Conservation (phyloP, 371 early-diverging fungal species). For the Mucor piriformis region DNA sequence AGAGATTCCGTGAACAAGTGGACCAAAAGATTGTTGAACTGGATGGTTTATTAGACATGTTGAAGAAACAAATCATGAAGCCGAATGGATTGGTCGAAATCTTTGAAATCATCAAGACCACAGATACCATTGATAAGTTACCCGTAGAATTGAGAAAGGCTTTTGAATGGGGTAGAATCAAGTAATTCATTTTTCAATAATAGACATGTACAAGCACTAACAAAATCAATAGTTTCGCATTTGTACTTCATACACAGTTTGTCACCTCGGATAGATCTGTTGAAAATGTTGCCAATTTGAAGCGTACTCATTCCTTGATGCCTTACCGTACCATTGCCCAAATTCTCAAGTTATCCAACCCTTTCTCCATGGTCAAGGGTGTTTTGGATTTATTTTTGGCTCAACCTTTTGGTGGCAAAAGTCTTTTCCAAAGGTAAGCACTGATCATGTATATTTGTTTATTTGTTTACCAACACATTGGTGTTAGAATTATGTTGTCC, state of each 20-base stretch:
- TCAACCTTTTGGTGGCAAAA: slow-evolving; percentile 66
- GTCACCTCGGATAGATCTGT: slow-evolving; percentile 62
- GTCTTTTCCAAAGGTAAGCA: slow-evolving; percentile 61
- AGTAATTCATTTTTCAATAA: slow-evolving; percentile 26
- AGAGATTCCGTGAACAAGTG: slow-evolving; percentile 50
- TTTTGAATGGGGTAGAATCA: slow-evolving; percentile 68
- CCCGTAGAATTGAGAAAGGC: slow-evolving; percentile 56
- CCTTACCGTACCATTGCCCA: slow-evolving; percentile 65
- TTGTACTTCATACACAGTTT: slow-evolving; percentile 62
- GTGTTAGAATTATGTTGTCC: slow-evolving; percentile 49
- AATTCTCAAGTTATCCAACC: slow-evolving; percentile 64
- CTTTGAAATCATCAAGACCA: slow-evolving; percentile 44
- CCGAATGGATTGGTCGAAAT: slow-evolving; percentile 54
- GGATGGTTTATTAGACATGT: slow-evolving; percentile 50
- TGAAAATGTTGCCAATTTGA: slow-evolving; percentile 57
- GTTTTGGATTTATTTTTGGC: slow-evolving; percentile 67
- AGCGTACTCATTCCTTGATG: slow-evolving; percentile 60
- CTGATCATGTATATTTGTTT: background rate
- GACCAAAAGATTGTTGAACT: slow-evolving; percentile 56
- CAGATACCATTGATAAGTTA: slow-evolving; percentile 45
- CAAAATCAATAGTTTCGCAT: slow-evolving; percentile 73
- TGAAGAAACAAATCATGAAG: slow-evolving; percentile 57
- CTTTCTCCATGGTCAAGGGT: slow-evolving; percentile 65
- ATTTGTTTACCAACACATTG: background rate
- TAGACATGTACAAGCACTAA: background rate